These are phyloP conservation scores for Lomentospora prolificans DNA, from an alignment of 2,329 filamentous ascomycete species.

Conservation along the genomic window DNA sequence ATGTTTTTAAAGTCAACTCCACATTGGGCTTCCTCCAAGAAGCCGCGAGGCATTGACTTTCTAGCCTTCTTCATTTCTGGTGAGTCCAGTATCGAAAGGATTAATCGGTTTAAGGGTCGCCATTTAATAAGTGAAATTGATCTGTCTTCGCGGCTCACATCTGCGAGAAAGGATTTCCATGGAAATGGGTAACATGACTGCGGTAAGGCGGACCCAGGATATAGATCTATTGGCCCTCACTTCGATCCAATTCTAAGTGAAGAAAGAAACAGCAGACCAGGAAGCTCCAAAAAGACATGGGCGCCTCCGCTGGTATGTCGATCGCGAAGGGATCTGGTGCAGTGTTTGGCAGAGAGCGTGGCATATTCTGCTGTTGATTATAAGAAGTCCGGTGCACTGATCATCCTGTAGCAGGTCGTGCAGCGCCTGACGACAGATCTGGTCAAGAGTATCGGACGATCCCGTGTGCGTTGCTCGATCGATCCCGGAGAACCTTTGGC, in stretches of 20 bases:
- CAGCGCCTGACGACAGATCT: not conserved
- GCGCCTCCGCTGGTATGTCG: not conserved
- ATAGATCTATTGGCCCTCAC: too few species aligned
- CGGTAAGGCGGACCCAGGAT: too few species aligned
- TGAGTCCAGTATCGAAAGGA: too few species aligned
- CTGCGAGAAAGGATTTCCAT: too few species aligned
- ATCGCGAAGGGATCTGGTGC: not conserved
- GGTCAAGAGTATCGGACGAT: not conserved
- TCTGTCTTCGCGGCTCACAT: too few species aligned
- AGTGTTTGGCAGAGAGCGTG: not conserved
- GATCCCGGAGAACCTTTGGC: not conserved
- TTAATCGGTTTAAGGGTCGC: too few species aligned
- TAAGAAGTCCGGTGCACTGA: not conserved
- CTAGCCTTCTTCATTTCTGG: too few species aligned
- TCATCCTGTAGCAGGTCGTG: not conserved
- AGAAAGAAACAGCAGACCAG: not conserved
- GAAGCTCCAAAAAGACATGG: slow-evolving; percentile 2
- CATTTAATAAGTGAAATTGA: too few species aligned
- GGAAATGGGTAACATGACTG: too few species aligned
- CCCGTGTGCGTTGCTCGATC: not conserved
- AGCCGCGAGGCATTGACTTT: too few species aligned
- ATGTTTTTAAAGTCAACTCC: too few species aligned
- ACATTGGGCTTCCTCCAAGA: too few species aligned
- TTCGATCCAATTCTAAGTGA: not conserved
- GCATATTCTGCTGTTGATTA: not conserved